Percentiles rank a stretch among this genome's conserved stretches.
phyloP scores from a whole-genome alignment of 2,329 filamentous ascomycete species.

The Rutstroemia sp. region DNA sequence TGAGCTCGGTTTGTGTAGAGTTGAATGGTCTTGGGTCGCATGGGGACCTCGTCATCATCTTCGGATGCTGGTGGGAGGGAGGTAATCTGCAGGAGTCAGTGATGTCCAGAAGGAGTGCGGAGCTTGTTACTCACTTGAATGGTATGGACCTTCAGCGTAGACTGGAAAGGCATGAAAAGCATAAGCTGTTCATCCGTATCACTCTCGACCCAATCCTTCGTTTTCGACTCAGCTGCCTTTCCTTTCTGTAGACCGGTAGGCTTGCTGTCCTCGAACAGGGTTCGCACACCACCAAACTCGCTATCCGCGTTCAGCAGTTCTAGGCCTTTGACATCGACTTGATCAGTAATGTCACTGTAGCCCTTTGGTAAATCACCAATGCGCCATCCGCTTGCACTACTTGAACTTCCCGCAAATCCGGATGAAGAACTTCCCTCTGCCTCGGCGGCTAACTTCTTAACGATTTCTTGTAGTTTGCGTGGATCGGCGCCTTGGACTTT shows the following conservation, averaged over 20 bases:
- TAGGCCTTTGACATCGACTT: slow-evolving; percentile 70
- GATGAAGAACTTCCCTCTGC: slow-evolving; percentile 40
- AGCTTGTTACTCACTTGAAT: slow-evolving; percentile 45
- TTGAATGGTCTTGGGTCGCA: slow-evolving; percentile 76
- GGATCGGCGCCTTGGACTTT: slow-evolving; percentile 70
- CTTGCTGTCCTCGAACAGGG: slow-evolving; percentile 62
- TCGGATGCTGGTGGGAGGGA: slow-evolving; percentile 58
- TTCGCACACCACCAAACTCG: slow-evolving; percentile 63
- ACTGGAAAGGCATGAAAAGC: slow-evolving; percentile 84
- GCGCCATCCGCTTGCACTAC: slow-evolving; percentile 54
- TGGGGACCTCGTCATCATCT: slow-evolving; percentile 63
- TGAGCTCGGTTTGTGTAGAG: slow-evolving; percentile 84
- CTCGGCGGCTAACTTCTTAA: slow-evolving; percentile 65
- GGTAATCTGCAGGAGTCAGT: slow-evolving; percentile 56
- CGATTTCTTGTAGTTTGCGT: slow-evolving; percentile 58
- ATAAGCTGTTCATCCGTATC: slow-evolving; percentile 96
- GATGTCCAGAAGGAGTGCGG: background rate
- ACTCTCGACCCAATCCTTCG: slow-evolving; percentile 85
- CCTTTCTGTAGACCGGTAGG: slow-evolving; percentile 57
- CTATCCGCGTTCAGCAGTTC: slow-evolving; percentile 85
- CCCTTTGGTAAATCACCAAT: slow-evolving; percentile 69
- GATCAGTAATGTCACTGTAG: slow-evolving; percentile 75
- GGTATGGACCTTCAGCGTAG: slow-evolving; percentile 82
- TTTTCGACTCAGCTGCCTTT: slow-evolving; percentile 40
- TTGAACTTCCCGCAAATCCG: slow-evolving; percentile 25